phyloP scores from a whole-genome alignment of 257 asterid species.

The Fraxinus americana region DNA sequence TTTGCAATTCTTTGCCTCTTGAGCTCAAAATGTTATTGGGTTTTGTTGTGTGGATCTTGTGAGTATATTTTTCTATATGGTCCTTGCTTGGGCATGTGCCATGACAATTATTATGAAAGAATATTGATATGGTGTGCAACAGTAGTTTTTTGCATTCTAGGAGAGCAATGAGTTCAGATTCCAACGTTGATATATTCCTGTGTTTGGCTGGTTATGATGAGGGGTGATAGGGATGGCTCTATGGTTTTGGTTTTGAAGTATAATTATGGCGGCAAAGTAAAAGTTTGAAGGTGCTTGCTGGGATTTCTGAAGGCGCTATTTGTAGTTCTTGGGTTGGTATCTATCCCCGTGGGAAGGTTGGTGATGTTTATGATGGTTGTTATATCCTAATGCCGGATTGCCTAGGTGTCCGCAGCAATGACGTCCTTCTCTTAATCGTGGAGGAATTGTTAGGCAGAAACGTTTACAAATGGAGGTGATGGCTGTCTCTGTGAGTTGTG shows the following conservation, averaged over 20 bases:
- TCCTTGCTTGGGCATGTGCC: background rate
- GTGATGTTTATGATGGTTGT: background rate
- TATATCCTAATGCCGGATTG: background rate
- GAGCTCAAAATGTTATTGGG: background rate
- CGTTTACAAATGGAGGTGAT: background rate
- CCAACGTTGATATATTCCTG: background rate
- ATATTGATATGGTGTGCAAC: background rate
- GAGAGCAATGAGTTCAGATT: background rate
- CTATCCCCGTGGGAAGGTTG: background rate
- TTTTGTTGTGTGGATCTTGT: background rate
- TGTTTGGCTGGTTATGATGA: background rate
- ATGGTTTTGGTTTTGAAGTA: background rate
- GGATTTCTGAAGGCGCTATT: background rate
- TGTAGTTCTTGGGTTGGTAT: background rate
- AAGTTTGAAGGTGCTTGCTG: background rate
- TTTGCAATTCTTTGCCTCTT: background rate
- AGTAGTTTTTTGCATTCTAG: background rate
- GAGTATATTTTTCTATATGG: background rate
- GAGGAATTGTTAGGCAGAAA: background rate
- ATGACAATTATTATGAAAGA: background rate
- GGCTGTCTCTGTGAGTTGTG: background rate
- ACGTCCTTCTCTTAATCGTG: background rate
- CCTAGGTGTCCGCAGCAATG: background rate
- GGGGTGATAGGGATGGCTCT: background rate
- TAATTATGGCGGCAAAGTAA: background rate